phyloP scores from a whole-genome alignment of 176 grass and related monocot genomes.

The Phoenix roebelenii region DNA sequence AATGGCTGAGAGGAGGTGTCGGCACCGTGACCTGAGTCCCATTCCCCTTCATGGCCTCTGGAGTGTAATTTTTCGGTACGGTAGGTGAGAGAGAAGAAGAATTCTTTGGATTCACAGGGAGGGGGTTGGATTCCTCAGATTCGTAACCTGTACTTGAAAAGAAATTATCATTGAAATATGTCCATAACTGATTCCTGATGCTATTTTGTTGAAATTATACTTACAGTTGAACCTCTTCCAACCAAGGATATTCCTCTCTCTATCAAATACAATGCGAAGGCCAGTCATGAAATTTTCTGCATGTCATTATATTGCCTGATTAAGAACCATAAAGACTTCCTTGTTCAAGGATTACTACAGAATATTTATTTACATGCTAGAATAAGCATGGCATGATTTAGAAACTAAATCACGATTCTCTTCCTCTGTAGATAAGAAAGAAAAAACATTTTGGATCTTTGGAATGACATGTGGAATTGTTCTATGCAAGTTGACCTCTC shows the following conservation, averaged over 20 bases:
- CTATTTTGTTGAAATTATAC: background rate
- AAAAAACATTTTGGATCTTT: too few species aligned
- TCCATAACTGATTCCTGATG: too few species aligned
- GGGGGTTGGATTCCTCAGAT: conserved; percentile 39
- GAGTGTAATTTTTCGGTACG: conserved; percentile 38
- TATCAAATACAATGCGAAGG: conserved; percentile 61
- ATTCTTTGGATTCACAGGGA: conserved; percentile 42
- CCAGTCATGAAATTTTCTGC: conserved; percentile 92
- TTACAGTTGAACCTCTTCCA: conserved; percentile 85
- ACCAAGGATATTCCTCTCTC: conserved; percentile 61
- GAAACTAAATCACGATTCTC: too few species aligned
- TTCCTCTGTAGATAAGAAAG: too few species aligned
- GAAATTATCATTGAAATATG: background rate
- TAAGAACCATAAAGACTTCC: too few species aligned
- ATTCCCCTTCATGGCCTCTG: conserved; percentile 31
- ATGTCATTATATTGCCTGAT: background rate
- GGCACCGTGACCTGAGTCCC: conserved; percentile 30
- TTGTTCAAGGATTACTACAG: too few species aligned
- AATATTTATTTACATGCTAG: too few species aligned
- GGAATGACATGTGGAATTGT: too few species aligned
- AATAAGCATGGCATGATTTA: too few species aligned
- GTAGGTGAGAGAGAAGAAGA: conserved; percentile 23
- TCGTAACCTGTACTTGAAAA: conserved; percentile 41
- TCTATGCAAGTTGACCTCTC: too few species aligned
- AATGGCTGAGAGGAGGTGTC: conserved; percentile 35